A percentile compares a stretch with the other conserved stretches of the same genome.
Evolutionary conservation across 352 stramenopile species (phyloP).

Genomic region (Aphanomyces cochlioides): DNA sequence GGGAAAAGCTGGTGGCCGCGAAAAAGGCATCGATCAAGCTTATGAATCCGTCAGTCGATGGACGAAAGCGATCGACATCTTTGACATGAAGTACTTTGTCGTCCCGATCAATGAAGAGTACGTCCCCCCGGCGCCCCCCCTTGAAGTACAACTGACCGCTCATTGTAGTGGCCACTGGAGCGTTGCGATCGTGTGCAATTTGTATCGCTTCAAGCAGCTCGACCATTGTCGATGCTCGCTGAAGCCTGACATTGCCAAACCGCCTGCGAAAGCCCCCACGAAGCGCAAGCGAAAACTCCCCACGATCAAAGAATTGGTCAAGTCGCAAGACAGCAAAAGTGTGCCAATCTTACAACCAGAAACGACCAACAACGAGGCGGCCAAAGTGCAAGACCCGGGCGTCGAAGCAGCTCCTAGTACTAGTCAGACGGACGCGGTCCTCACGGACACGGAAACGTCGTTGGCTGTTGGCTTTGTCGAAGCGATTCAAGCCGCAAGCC

Average conservation of each 20-base stretch:
- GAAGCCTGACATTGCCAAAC: background rate
- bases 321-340: too few species aligned
- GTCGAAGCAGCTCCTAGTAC: too few species aligned
- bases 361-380: too few species aligned
- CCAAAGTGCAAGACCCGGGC: too few species aligned
- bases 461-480: too few species aligned
- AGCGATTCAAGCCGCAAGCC: too few species aligned
- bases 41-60: conserved; percentile 15
- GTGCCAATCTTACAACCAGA: too few species aligned
- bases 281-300: too few species aligned
- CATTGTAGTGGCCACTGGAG: conserved; percentile 25
- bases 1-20: background rate
- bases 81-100: conserved; percentile 25
- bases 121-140: background rate
- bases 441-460: too few species aligned
- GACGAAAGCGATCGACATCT: conserved; percentile 26
- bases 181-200: conserved; percentile 27
- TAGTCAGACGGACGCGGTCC: too few species aligned
- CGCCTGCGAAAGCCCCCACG: background rate
- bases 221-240: conserved; percentile 1
- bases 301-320: too few species aligned
- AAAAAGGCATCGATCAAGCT: conserved; percentile 1
- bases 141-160: background rate
- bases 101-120: conserved; percentile 28
- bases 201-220: conserved; percentile 1